Percentiles rank a stretch among this genome's conserved stretches.
phyloP scores from a whole-genome alignment of 352 stramenopile genomes.

The Saprolegnia parasitica region DNA sequence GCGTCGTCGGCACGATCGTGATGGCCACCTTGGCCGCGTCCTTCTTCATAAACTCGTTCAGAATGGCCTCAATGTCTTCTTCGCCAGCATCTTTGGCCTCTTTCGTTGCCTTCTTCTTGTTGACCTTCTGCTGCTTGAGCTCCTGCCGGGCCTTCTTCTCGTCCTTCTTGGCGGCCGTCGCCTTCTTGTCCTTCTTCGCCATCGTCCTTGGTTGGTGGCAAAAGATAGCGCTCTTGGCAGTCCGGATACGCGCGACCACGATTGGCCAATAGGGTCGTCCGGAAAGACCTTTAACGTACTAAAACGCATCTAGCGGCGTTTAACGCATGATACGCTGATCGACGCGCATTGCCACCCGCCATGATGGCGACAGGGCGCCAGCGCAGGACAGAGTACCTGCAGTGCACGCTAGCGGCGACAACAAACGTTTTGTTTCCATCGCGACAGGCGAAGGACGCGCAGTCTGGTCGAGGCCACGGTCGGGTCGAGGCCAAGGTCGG shows the following conservation, averaged over 20 bases:
- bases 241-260: background rate
- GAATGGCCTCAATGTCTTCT: slow-evolving; percentile 74
- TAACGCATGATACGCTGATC: too few species aligned
- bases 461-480: too few species aligned
- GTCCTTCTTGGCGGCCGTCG: slow-evolving; percentile 72
- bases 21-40: slow-evolving; percentile 68
- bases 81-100: slow-evolving; percentile 43
- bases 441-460: too few species aligned
- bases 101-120: slow-evolving; percentile 32
- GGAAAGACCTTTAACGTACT: background rate
- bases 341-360: too few species aligned
- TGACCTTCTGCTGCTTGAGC: slow-evolving; percentile 30
- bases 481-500: too few species aligned
- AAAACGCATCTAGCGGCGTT: too few species aligned
- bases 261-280: background rate
- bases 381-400: too few species aligned
- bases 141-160: slow-evolving; percentile 45
- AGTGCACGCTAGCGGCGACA: too few species aligned
- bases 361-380: too few species aligned
- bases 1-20: slow-evolving; percentile 41
- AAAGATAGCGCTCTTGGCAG: background rate
- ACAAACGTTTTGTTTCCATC: too few species aligned
- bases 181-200: slow-evolving; percentile 81
- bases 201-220: slow-evolving; percentile 14
- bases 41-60: slow-evolving; percentile 76